A percentile compares a stretch with the other conserved stretches of the same genome.
phyloP scores from a whole-genome alignment of 1,284 basidiomycete genomes.

The Ceratobasidium sp. region DNA sequence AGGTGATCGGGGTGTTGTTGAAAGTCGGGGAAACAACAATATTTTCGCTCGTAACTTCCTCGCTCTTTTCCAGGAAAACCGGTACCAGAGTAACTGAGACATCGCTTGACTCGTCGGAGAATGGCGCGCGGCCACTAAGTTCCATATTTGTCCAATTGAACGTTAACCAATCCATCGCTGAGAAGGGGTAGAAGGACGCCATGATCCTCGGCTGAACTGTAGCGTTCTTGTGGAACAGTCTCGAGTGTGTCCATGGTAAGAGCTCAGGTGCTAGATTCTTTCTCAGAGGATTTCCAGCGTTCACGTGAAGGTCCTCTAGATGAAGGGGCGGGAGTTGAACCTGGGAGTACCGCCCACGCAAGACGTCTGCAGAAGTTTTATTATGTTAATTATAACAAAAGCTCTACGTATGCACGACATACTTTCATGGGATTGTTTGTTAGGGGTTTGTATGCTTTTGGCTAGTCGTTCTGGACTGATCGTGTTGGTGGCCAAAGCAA shows the following conservation, averaged over 20 bases:
- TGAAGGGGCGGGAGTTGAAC: slow-evolving; percentile 16
- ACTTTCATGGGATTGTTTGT: no score
- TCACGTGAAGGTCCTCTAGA: slow-evolving; percentile 17
- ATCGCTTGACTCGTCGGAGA: slow-evolving; percentile 18
- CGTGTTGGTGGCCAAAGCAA: no score
- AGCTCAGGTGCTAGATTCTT: neutral
- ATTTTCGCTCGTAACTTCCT: slow-evolving; percentile 4
- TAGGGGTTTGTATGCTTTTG: no score
- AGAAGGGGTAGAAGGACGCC: slow-evolving; percentile 28
- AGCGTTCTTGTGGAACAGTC: slow-evolving; percentile 3
- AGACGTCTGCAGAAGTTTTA: neutral
- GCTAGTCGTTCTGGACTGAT: no score
- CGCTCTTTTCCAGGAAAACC: slow-evolving; percentile 10
- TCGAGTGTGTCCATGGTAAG: slow-evolving; percentile 25
- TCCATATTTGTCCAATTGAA: slow-evolving; percentile 23
- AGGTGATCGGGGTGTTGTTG: slow-evolving; percentile 32
- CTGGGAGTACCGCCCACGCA: neutral
- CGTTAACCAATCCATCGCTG: slow-evolving; percentile 14
- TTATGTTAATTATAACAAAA: neutral
- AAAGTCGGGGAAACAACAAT: neutral
- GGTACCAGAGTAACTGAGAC: slow-evolving; percentile 30
- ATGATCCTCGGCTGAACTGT: slow-evolving; percentile 5
- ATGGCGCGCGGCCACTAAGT: slow-evolving; percentile 14
- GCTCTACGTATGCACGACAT: no score
- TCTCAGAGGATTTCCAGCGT: neutral